Conservation (phyloP, 768 basidiomycete species). For the Psilocybe cubensis region DNA sequence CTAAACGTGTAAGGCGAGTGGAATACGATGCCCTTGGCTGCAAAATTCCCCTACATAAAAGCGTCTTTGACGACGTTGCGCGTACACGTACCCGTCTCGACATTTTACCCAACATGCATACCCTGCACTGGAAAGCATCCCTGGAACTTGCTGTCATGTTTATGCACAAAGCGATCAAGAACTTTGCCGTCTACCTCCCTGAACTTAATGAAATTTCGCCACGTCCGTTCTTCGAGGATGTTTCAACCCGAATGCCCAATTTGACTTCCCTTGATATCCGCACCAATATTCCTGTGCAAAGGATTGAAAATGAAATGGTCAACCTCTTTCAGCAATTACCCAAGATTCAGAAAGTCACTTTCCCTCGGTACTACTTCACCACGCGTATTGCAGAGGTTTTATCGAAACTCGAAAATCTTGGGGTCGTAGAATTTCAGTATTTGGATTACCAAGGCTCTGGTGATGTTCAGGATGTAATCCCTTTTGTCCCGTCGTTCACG, state of each 20-base stretch:
- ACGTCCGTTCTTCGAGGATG: conserved; percentile 25
- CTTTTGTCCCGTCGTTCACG: conserved; percentile 45
- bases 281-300: conserved; percentile 39
- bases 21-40: conserved; percentile 18
- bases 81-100: conserved; percentile 55
- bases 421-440: conserved; percentile 57
- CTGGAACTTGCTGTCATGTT: conserved; percentile 48
- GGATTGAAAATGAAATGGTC: conserved; percentile 44
- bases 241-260: conserved; percentile 54
- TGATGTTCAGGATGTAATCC: conserved; percentile 41
- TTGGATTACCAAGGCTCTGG: conserved; percentile 51
- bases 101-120: conserved; percentile 58
- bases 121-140: conserved; percentile 49
- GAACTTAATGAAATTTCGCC: conserved; percentile 20
- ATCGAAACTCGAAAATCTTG: conserved; percentile 46
- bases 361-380: conserved; percentile 58
- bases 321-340: conserved; percentile 42
- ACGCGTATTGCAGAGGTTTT: conserved; percentile 47
- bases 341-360: conserved; percentile 48
- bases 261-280: conserved; percentile 51
- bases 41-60: conserved; percentile 16
- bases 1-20: conserved; percentile 49
- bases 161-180: conserved; percentile 57
- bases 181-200: conserved; percentile 32
- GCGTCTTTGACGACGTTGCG: conserved; percentile 58